Conservation (phyloP, 805 yeast genomes). For the Kockiozyma suomiensis region DNA sequence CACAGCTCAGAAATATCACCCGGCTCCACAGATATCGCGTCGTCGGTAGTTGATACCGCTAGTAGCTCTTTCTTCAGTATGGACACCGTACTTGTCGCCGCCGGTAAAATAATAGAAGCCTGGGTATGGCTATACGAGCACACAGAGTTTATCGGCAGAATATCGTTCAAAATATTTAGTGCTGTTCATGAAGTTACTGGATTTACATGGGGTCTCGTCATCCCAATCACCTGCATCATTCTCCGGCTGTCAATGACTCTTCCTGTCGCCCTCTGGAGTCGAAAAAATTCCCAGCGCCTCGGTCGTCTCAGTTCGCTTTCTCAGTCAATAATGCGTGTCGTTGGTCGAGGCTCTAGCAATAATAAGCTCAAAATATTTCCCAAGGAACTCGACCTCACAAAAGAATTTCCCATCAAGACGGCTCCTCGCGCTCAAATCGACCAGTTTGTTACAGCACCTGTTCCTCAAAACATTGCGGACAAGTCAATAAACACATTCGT, state of each 20-base stretch:
- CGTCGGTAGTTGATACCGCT: neutral
- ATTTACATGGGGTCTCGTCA: slow-evolving; percentile 22
- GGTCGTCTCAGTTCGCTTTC: slow-evolving; percentile 2
- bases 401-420: neutral
- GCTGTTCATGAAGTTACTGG: slow-evolving; percentile 29
- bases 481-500: neutral
- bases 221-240: slow-evolving; percentile 26
- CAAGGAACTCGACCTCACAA: neutral
- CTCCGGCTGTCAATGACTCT: slow-evolving; percentile 23
- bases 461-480: neutral
- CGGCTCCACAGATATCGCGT: neutral
- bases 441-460: slow-evolving; percentile 6
- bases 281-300: slow-evolving; percentile 2
- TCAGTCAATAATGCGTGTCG: neutral
- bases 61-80: neutral
- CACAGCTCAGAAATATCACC: neutral
- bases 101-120: neutral
- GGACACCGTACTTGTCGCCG: neutral
- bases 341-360: neutral
- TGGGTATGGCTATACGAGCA: neutral
- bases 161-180: slow-evolving; percentile 20
- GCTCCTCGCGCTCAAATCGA: neutral
- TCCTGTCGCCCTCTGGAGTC: slow-evolving; percentile 25
- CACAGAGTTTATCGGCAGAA: slow-evolving; percentile 11
- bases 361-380: slow-evolving; percentile 12